Conservation (phyloP, 1,284 basidiomycete species). For the Pisolithus thermaeus region DNA sequence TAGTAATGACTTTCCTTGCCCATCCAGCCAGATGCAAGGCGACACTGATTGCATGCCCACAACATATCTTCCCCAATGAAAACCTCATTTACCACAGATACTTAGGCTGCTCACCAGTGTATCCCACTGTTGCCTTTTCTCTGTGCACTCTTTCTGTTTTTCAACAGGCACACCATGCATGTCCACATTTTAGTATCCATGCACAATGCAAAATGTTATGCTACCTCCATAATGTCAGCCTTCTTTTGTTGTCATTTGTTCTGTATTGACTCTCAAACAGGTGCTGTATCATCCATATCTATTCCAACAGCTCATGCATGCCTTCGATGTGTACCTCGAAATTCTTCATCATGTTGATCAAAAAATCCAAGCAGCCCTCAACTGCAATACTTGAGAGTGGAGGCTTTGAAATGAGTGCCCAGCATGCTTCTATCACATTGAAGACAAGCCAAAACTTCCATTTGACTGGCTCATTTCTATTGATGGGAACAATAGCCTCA, state of each 20-base stretch:
- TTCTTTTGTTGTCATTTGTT: background rate
- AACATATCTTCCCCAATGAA: no score
- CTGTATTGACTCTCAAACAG: background rate
- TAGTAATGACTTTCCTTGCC: no score
- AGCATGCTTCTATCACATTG: no score
- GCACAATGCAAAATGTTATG: slow-evolving; percentile 5
- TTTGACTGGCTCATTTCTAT: no score
- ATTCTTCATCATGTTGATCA: slow-evolving; percentile 1
- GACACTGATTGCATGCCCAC: no score
- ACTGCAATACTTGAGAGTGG: no score
- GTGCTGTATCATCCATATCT: slow-evolving; percentile 3
- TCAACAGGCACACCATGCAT: slow-evolving; percentile 1
- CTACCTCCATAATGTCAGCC: slow-evolving; percentile 4
- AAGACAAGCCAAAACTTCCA: no score
- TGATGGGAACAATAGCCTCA: no score
- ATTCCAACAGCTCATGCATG: background rate
- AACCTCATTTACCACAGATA: slow-evolving; percentile 3
- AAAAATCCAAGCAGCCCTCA: background rate
- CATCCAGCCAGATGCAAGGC: no score
- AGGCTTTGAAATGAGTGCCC: no score
- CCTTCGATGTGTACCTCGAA: slow-evolving; percentile 4
- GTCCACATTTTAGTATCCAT: slow-evolving; percentile 3
- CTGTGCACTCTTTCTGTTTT: slow-evolving; percentile 1
- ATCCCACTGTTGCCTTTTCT: slow-evolving; percentile 4
- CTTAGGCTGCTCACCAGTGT: slow-evolving; percentile 1